Base-by-base conservation (phyloP, 352 stramenopile species). In the Pythium phragmitis region DNA sequence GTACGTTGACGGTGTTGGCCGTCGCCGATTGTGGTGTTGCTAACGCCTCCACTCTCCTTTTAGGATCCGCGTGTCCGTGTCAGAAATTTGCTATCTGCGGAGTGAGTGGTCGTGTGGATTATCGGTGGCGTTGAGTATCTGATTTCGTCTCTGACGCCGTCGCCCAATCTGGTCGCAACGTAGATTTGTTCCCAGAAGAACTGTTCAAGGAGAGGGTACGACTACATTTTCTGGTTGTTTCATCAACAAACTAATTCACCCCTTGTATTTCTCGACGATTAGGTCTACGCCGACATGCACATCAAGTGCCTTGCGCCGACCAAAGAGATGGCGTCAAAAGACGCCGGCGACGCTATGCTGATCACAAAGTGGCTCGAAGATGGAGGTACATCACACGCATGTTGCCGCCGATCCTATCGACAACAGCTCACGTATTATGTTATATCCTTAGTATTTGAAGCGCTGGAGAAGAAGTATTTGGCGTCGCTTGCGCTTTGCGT, bases 1-100 rank as follows among this genome's bases (percentile, higher is more conserved):
- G 70, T 77, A 57, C 12, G 9, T 16, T 21, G 17, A 13, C 28
- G 19, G 14, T 4, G 28, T 0, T 30, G 3, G 14, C 48, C 4
- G 14, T 14, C 13, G 49, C n/a, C 3, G 45, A 7, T 16, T 11
- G 7, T 12, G 45, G n/a, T 50, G 12, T 43, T 17, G 16, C 37
- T 43, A 7, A 17, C 16, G 37, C 16, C 1, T 43, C 37, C 16
- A 43, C 12, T 42, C 21, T 19, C 16, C 11, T 36, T 30, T 5
- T 30, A 77, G 70, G 70, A 81, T 81, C 36, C 74, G 74, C 19
- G 74, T 81, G 7, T 81, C 74, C 2, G 52, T 81, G 5, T 81
- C 70, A 3, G 70, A 81, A 43, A 79, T 81, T 28, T 81, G 74
- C 68, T 79, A 81, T 45, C 48, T 81, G 60, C 45, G 74, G 51